Evolutionary conservation across 2,329 filamentous ascomycete genomes (phyloP).

Genomic region (Penicillium brevicompactum): DNA sequence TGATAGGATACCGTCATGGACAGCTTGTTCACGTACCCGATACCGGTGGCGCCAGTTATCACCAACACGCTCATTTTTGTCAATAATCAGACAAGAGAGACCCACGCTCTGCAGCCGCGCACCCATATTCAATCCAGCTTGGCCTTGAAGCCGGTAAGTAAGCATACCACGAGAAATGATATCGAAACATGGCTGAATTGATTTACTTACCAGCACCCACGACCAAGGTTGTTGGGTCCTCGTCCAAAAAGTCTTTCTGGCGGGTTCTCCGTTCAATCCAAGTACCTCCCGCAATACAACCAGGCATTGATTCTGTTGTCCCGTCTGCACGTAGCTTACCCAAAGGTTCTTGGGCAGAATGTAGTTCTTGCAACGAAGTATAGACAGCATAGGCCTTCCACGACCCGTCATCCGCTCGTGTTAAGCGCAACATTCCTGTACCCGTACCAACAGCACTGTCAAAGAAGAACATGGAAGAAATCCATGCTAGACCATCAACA

Average conservation of each 20-base stretch:
- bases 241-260: constrained; percentile 35
- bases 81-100: constrained; percentile 46
- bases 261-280: constrained; percentile 40
- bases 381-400: constrained; percentile 46
- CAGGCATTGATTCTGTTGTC: constrained; percentile 37
- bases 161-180: background rate
- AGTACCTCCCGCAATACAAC: constrained; percentile 34
- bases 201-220: constrained; percentile 40
- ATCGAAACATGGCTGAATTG: background rate
- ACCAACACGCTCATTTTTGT: constrained; percentile 49
- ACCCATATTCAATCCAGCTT: constrained; percentile 46
- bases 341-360: constrained; percentile 36
- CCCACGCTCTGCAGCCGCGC: constrained; percentile 46
- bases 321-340: constrained; percentile 35
- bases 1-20: background rate
- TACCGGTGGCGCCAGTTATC: constrained; percentile 57
- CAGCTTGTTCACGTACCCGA: constrained; percentile 28
- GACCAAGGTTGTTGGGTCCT: constrained; percentile 44
- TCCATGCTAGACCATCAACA: constrained; percentile 35
- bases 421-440: constrained; percentile 40
- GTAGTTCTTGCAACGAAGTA: constrained; percentile 41
- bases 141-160: constrained; percentile 31
- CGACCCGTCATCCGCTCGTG: constrained; percentile 25
- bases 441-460: constrained; percentile 40
- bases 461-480: constrained; percentile 44